Conservation (phyloP, 2,329 filamentous ascomycete genomes). For the Rhytidhysteron rufulum region DNA sequence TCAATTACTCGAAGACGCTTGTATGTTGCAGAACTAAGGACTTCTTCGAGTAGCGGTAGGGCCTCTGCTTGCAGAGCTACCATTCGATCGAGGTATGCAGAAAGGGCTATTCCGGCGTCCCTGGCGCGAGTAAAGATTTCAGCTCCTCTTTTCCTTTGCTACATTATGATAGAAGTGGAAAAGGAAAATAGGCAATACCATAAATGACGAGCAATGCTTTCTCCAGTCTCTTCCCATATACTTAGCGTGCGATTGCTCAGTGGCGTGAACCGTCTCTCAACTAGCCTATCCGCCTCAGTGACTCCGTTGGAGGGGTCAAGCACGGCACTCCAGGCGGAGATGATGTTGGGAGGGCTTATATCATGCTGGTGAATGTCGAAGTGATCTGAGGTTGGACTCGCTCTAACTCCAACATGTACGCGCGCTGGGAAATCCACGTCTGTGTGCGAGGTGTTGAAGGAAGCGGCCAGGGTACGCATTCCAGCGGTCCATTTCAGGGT, state of each 20-base stretch:
- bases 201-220: slow-evolving; percentile 68
- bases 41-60: slow-evolving; percentile 32
- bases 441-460: slow-evolving; percentile 38
- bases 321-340: slow-evolving; percentile 56
- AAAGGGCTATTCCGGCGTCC: slow-evolving; percentile 59
- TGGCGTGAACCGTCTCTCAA: slow-evolving; percentile 53
- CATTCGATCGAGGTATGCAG: slow-evolving; percentile 48
- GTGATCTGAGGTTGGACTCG: slow-evolving; percentile 21
- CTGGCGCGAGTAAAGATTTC: slow-evolving; percentile 22
- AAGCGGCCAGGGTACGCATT: slow-evolving; percentile 42
- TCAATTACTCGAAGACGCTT: slow-evolving; percentile 54
- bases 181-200: slow-evolving; percentile 48
- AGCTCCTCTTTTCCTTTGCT: background rate
- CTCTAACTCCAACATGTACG: slow-evolving; percentile 38
- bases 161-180: background rate
- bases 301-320: slow-evolving; percentile 36
- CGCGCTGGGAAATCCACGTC: slow-evolving; percentile 36
- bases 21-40: slow-evolving; percentile 29
- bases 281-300: slow-evolving; percentile 46
- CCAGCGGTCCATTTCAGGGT: slow-evolving; percentile 43
- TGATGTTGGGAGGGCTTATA: slow-evolving; percentile 41
- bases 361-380: slow-evolving; percentile 17
- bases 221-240: slow-evolving; percentile 67
- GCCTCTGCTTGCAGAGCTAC: slow-evolving; percentile 22
- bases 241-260: slow-evolving; percentile 38